phyloP scores from a whole-genome alignment of 202 grass and related monocot species.

The Bolboschoenoplectus hybrid region DNA sequence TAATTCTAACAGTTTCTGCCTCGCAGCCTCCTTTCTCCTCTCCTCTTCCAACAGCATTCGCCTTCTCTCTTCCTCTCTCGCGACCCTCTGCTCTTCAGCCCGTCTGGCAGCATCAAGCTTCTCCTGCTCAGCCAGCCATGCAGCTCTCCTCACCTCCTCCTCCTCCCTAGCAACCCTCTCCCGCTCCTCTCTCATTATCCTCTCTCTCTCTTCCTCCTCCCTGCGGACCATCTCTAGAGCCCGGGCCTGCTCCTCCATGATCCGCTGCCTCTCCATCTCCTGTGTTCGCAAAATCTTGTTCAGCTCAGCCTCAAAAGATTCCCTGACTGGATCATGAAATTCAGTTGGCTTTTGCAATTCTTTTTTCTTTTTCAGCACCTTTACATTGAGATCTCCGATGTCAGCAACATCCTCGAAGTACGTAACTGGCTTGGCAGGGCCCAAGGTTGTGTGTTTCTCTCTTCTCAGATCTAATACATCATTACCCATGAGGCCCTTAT shows the following conservation, averaged over 20 bases:
- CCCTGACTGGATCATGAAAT: constrained; percentile 84
- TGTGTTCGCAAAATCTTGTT: constrained; percentile 84
- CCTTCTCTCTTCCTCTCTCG: constrained; percentile 86
- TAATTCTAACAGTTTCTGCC: constrained; percentile 79
- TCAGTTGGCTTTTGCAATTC: constrained; percentile 59
- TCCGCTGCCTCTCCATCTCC: constrained; percentile 77
- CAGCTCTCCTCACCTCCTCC: constrained; percentile 71
- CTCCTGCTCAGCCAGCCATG: constrained; percentile 86
- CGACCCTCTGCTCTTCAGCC: constrained; percentile 81
- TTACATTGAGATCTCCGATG: constrained; percentile 65
- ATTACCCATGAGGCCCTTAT: constrained; percentile 53
- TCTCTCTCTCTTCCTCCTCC: constrained; percentile 88
- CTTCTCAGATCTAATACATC: constrained; percentile 57
- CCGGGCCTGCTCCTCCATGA: constrained; percentile 71
- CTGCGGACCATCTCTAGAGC: constrained; percentile 67
- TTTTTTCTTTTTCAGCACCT: constrained; percentile 86
- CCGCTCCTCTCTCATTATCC: constrained; percentile 72
- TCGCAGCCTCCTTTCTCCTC: constrained; percentile 85
- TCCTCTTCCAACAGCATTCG: constrained; percentile 73
- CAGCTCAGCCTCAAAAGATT: constrained; percentile 96
- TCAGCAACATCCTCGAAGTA: constrained; percentile 68
- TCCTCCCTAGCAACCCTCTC: constrained; percentile 63
- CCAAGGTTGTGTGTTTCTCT: constrained; percentile 53
- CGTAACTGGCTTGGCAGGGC: constrained; percentile 41
- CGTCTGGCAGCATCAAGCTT: constrained; percentile 64